phyloP scores from a whole-genome alignment of 2,329 filamentous ascomycete species.

The Colletotrichum sidae region DNA sequence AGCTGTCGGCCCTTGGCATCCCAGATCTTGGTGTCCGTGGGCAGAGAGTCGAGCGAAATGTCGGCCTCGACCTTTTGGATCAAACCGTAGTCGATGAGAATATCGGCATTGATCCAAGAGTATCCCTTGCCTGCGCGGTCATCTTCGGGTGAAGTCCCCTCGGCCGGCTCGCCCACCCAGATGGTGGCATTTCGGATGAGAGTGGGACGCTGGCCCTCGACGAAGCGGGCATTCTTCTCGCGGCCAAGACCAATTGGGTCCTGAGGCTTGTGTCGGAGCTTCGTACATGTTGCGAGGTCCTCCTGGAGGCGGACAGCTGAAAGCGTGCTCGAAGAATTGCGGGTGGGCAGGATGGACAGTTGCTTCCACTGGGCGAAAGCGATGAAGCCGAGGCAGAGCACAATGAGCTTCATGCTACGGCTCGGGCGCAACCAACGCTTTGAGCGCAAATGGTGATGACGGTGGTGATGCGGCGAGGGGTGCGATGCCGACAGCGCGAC shows the following conservation, averaged over 20 bases:
- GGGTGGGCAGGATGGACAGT: constrained; percentile 39
- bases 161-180: constrained; percentile 71
- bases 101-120: constrained; percentile 69
- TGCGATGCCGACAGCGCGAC: constrained; percentile 42
- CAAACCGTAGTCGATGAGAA: constrained; percentile 70
- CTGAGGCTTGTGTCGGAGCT: constrained; percentile 64
- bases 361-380: constrained; percentile 63
- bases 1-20: constrained; percentile 71
- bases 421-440: constrained; percentile 30
- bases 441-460: constrained; percentile 6
- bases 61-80: constrained; percentile 64
- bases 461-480: constrained; percentile 8
- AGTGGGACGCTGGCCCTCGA: constrained; percentile 68
- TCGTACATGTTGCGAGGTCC: constrained; percentile 67
- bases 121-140: constrained; percentile 69
- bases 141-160: constrained; percentile 64
- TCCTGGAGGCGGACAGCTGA: constrained; percentile 64
- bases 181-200: constrained; percentile 75
- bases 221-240: constrained; percentile 69
- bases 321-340: constrained; percentile 48
- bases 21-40: constrained; percentile 62
- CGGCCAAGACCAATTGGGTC: constrained; percentile 68
- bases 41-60: constrained; percentile 56
- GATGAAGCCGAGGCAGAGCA: constrained; percentile 62
- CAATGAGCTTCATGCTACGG: constrained; percentile 45